Conservation (phyloP, 805 yeast genomes). For the Yamadazyma olivae region DNA sequence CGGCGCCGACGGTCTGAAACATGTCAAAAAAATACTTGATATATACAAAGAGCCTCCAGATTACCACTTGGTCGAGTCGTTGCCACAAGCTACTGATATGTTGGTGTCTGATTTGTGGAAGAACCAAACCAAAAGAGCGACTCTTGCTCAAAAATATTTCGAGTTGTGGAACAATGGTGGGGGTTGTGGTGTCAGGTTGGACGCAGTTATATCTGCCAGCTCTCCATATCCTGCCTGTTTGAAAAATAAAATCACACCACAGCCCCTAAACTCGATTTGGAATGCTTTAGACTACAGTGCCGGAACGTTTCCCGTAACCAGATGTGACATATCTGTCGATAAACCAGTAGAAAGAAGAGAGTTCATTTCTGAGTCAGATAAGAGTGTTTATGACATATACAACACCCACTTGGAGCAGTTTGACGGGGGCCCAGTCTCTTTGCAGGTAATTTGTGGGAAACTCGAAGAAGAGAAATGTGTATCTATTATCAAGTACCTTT, state of each 20-base stretch:
- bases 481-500: constrained; percentile 1
- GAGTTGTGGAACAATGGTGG: constrained; percentile 6
- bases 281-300: constrained; percentile 18
- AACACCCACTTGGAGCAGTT: constrained; percentile 6
- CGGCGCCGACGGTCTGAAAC: constrained; percentile 11
- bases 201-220: constrained; percentile 8
- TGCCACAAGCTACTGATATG: constrained; percentile 4
- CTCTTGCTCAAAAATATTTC: constrained; percentile 7
- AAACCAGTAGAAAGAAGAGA: constrained; percentile 2
- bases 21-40: constrained; percentile 8
- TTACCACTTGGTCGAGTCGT: constrained; percentile 2
- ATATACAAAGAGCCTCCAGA: constrained; percentile 10
- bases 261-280: constrained; percentile 33
- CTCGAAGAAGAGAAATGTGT: constrained; percentile 12
- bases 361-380: constrained; percentile 9
- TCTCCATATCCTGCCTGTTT: constrained; percentile 13
- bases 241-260: constrained; percentile 29
- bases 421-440: constrained; percentile 9
- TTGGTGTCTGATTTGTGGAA: constrained; percentile 10
- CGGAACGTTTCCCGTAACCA: constrained; percentile 50
- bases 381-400: constrained; percentile 9
- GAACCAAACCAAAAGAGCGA: constrained; percentile 8
- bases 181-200: constrained; percentile 4
- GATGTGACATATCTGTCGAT: constrained; percentile 13
- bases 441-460: constrained; percentile 8